phyloP scores from a whole-genome alignment of 2,329 filamentous ascomycete genomes.

The Dendrostoma leiphaemia region DNA sequence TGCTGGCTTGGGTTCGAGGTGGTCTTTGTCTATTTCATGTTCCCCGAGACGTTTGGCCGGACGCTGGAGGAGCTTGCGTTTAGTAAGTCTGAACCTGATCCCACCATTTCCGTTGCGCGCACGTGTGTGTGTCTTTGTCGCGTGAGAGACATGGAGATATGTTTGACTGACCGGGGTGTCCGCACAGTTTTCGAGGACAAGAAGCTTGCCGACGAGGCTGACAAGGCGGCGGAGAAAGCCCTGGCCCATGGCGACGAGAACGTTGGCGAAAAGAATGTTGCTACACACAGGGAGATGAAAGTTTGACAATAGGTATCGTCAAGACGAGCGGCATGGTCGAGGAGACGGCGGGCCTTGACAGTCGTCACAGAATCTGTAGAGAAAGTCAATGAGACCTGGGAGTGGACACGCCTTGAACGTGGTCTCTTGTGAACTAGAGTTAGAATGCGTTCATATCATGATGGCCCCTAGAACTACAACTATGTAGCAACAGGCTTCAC shows the following conservation, averaged over 20 bases:
- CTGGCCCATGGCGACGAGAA: constrained; percentile 10
- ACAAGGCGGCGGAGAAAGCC: constrained; percentile 10
- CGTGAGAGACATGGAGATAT: background rate
- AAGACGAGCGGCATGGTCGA: too few relatives aligned
- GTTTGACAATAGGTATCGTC: too few relatives aligned
- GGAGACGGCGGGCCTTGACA: too few relatives aligned
- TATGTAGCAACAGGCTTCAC: too few relatives aligned
- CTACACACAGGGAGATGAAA: background rate
- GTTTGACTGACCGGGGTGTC: background rate
- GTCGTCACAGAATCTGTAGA: too few relatives aligned
- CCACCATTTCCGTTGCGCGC: too few relatives aligned
- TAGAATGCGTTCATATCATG: too few relatives aligned
- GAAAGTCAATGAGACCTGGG: too few relatives aligned
- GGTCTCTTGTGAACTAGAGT: too few relatives aligned
- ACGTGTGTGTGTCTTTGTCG: background rate
- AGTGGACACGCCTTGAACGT: too few relatives aligned
- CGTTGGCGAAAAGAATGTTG: background rate
- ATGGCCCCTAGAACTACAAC: too few relatives aligned
- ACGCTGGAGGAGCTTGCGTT: constrained; percentile 29
- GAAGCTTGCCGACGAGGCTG: constrained; percentile 13
- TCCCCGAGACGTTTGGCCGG: constrained; percentile 27
- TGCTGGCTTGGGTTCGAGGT: constrained; percentile 30
- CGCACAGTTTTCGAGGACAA: constrained; percentile 16
- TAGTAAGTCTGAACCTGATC: constrained; percentile 22
- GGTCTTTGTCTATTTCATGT: constrained; percentile 26